Evolutionary conservation across 345 rosid genomes (phyloP).

Genomic region (Brassica carinata): DNA sequence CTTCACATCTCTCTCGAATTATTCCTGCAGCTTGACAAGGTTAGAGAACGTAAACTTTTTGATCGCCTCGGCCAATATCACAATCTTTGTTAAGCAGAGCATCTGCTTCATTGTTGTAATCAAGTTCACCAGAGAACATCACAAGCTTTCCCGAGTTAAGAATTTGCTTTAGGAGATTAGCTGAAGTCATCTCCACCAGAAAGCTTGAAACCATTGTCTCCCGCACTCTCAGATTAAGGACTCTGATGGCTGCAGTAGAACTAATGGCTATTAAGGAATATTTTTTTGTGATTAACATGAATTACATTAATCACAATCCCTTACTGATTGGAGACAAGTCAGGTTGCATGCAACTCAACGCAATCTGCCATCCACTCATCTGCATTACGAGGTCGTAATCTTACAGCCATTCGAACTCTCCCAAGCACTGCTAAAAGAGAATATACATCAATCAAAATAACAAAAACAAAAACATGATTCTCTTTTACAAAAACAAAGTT

Average conservation of each 20-base stretch:
- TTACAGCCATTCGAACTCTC: constrained; percentile 92
- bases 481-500: too few species aligned
- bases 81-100: constrained; percentile 94
- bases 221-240: constrained; percentile 80
- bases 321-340: background rate
- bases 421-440: constrained; percentile 61
- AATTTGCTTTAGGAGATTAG: constrained; percentile 70
- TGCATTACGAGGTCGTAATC: constrained; percentile 83
- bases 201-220: constrained; percentile 57
- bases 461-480: background rate
- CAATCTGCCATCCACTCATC: constrained; percentile 88
- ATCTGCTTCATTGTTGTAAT: constrained; percentile 82
- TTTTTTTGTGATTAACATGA: constrained; percentile 53
- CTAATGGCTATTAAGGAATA: constrained; percentile 90
- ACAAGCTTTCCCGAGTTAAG: constrained; percentile 97
- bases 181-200: constrained; percentile 85
- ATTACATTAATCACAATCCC: too few species aligned
- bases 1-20: background rate
- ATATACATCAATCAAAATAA: background rate
- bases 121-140: constrained; percentile 94
- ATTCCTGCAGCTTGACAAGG: background rate
- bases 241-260: constrained; percentile 91
- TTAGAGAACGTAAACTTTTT: too few species aligned
- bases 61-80: constrained; percentile 88
- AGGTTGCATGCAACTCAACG: constrained; percentile 77